phyloP scores from a whole-genome alignment of 2,329 filamentous ascomycete genomes.

The Beauveria sp. region DNA sequence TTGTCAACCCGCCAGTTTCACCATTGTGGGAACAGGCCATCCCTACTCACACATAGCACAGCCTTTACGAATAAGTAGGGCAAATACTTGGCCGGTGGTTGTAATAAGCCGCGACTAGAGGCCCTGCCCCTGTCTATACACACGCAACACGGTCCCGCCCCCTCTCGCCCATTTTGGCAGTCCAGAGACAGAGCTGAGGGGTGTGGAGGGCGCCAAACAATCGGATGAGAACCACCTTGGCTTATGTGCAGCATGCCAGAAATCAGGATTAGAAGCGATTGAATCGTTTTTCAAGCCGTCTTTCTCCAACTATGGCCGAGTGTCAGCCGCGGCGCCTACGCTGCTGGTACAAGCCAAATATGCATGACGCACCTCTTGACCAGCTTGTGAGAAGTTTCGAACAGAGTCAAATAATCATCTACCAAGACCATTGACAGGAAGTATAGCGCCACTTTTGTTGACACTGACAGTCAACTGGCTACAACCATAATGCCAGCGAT shows the following conservation, averaged over 20 bases:
- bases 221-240: conserved; percentile 7
- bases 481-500: neutral
- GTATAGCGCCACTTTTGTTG: neutral
- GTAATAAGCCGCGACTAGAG: neutral
- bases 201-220: neutral
- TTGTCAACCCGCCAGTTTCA: neutral
- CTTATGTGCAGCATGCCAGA: neutral
- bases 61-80: neutral
- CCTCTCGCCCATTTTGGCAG: neutral
- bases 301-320: neutral
- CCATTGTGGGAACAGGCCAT: conserved; percentile 1
- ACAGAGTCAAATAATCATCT: neutral
- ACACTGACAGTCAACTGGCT: conserved; percentile 2
- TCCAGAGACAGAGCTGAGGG: neutral
- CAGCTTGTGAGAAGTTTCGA: neutral
- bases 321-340: neutral
- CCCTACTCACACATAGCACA: neutral
- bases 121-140: neutral
- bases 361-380: neutral
- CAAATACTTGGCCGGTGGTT: neutral
- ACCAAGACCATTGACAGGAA: neutral
- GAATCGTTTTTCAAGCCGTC: neutral
- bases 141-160: neutral
- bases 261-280: neutral
- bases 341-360: neutral